phyloP scores from a whole-genome alignment of 768 basidiomycete genomes.

The Termitomyces sp. region DNA sequence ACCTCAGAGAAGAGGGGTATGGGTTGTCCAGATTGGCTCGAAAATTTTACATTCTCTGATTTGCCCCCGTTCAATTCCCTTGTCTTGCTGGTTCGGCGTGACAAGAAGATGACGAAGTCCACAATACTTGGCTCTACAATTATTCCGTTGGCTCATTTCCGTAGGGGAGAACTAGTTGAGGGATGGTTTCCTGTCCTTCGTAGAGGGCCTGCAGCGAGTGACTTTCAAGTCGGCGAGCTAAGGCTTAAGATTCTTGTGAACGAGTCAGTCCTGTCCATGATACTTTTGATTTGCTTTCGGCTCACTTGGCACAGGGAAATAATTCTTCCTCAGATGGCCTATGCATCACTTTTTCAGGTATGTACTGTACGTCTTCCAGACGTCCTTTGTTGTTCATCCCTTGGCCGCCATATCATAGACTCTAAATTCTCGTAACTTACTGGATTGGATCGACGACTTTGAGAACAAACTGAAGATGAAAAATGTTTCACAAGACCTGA shows the following conservation, averaged over 20 bases:
- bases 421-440: constrained; percentile 52
- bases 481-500: constrained; percentile 51
- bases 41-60: constrained; percentile 67
- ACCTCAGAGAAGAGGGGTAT: constrained; percentile 68
- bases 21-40: constrained; percentile 77
- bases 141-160: constrained; percentile 65
- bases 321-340: constrained; percentile 63
- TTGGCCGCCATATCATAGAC: constrained; percentile 27
- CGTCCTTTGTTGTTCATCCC: neutral
- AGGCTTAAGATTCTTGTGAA: constrained; percentile 67
- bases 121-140: constrained; percentile 52
- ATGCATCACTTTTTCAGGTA: constrained; percentile 56
- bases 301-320: constrained; percentile 52
- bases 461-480: constrained; percentile 64
- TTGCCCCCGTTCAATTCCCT: constrained; percentile 74
- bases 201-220: constrained; percentile 37
- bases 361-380: neutral
- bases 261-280: constrained; percentile 45
- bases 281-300: neutral
- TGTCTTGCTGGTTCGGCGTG: constrained; percentile 62
- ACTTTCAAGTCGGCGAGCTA: constrained; percentile 69
- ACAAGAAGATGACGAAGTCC: constrained; percentile 58
- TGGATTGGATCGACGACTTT: constrained; percentile 73
- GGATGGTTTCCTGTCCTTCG: constrained; percentile 82
- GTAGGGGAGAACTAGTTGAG: constrained; percentile 67